phyloP scores from a whole-genome alignment of 2,329 filamentous ascomycete species.

The Byssoonygena ceratinophila region DNA sequence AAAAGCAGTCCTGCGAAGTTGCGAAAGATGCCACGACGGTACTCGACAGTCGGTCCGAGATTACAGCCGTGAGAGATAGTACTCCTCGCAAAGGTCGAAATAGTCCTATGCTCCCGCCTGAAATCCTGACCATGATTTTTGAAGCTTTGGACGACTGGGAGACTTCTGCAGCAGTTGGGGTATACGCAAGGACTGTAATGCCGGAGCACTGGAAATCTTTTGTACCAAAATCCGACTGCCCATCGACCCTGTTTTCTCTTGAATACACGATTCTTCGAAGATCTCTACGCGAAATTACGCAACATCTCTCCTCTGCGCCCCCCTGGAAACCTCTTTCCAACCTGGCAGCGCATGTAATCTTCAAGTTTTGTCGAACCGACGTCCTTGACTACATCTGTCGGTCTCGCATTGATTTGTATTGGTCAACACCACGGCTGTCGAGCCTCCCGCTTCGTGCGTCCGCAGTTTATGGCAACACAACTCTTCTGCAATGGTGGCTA shows the following conservation, averaged over 20 bases:
- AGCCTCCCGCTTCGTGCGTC: conserved; percentile 82
- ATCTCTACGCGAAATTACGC: conserved; percentile 59
- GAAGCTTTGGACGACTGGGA: conserved; percentile 81
- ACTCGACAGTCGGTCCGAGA: conserved; percentile 31
- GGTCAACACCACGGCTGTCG: conserved; percentile 69
- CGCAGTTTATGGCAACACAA: conserved; percentile 69
- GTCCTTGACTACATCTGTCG: conserved; percentile 64
- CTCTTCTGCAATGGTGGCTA: conserved; percentile 86
- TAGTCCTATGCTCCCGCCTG: conserved; percentile 52
- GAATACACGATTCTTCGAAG: conserved; percentile 76
- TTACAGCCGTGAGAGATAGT: background rate
- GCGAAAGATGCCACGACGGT: background rate
- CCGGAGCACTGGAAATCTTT: conserved; percentile 63
- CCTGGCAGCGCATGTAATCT: conserved; percentile 74
- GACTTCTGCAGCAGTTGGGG: conserved; percentile 64
- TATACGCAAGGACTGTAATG: conserved; percentile 66
- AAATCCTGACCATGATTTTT: conserved; percentile 82
- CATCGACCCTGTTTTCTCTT: conserved; percentile 59
- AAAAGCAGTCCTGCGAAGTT: background rate
- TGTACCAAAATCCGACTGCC: conserved; percentile 53
- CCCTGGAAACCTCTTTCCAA: conserved; percentile 66
- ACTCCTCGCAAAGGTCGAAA: background rate
- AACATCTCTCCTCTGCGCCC: conserved; percentile 57
- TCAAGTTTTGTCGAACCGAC: conserved; percentile 76
- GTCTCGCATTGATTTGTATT: conserved; percentile 64